These are phyloP conservation scores for Gyrodon lividus DNA, from an alignment of 768 basidiomycete species.

Conservation along the genomic window DNA sequence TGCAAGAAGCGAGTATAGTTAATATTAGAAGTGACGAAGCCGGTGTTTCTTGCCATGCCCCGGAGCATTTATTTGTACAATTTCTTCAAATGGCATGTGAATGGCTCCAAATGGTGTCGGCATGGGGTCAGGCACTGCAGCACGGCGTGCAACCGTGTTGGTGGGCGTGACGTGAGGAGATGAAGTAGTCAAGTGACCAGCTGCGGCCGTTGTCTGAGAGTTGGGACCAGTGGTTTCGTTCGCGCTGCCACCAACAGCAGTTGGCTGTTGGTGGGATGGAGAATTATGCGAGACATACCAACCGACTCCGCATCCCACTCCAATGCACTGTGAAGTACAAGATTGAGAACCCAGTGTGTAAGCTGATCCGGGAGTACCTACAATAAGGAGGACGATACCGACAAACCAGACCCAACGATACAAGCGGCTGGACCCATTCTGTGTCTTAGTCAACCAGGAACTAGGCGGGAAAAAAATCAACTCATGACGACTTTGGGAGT, in stretches of 20 bases:
- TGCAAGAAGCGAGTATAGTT: neutral
- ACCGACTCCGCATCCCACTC: slow-evolving; percentile 57
- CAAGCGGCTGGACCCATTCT: slow-evolving; percentile 48
- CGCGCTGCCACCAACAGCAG: slow-evolving; percentile 62
- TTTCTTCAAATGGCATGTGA: slow-evolving; percentile 3
- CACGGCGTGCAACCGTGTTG: slow-evolving; percentile 50
- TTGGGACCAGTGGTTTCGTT: slow-evolving; percentile 36
- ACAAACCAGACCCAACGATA: slow-evolving; percentile 71
- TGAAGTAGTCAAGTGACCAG: slow-evolving; percentile 18
- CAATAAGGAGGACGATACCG: slow-evolving; percentile 57
- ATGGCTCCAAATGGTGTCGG: slow-evolving; percentile 12
- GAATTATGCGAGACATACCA: slow-evolving; percentile 56
- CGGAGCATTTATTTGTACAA: neutral
- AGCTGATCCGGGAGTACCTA: slow-evolving; percentile 27
- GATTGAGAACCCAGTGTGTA: neutral
- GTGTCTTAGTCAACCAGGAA: slow-evolving; percentile 68
- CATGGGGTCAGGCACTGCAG: slow-evolving; percentile 18
- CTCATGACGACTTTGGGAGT: neutral
- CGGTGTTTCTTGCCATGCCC: slow-evolving; percentile 13
- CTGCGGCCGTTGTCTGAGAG: slow-evolving; percentile 16
- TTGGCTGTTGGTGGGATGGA: slow-evolving; percentile 51
- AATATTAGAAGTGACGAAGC: slow-evolving; percentile 11
- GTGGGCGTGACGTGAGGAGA: slow-evolving; percentile 57
- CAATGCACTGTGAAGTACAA: slow-evolving; percentile 39
- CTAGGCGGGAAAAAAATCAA: slow-evolving; percentile 33